Percentiles rank a stretch among this genome's conserved stretches.
Conservation (phyloP, 768 basidiomycete species). For the Cystobasidium tubakii region DNA sequence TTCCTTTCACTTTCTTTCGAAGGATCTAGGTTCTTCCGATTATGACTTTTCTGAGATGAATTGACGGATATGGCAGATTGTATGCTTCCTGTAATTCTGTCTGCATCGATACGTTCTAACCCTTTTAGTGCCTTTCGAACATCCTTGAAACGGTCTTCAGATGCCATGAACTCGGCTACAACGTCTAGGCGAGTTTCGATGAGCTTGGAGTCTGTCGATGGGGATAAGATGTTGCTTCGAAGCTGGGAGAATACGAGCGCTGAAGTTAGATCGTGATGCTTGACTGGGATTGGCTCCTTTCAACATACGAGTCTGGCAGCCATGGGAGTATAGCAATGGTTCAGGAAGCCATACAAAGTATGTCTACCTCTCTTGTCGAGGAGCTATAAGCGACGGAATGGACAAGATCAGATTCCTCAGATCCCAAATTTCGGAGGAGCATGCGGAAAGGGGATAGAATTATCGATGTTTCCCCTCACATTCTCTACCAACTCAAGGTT, state of each 20-base stretch:
- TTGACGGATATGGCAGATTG: constrained; percentile 28
- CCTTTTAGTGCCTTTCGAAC: constrained; percentile 62
- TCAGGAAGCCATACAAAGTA: constrained; percentile 50
- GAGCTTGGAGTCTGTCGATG: constrained; percentile 46
- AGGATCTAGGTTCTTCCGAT: constrained; percentile 30
- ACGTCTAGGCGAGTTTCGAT: constrained; percentile 68
- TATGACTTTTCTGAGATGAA: neutral
- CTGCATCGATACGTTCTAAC: constrained; percentile 76
- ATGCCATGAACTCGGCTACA: constrained; percentile 63
- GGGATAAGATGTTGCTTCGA: constrained; percentile 43
- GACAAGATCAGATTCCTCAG: too few species aligned
- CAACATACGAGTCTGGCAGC: constrained; percentile 73
- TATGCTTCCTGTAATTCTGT: constrained; percentile 63
- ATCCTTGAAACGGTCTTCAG: constrained; percentile 66
- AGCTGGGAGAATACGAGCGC: constrained; percentile 37
- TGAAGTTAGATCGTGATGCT: too few species aligned
- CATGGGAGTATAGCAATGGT: constrained; percentile 86
- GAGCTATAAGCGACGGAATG: constrained; percentile 7
- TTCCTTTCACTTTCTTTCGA: constrained; percentile 40
- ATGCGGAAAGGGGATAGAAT: neutral
- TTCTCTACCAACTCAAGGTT: constrained; percentile 87
- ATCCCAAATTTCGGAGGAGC: too few species aligned
- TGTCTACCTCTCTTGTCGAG: constrained; percentile 42
- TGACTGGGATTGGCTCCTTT: too few species aligned
- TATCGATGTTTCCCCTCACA: constrained; percentile 47